These are phyloP conservation scores for Verticillium alfalfae DNA, from an alignment of 2,329 filamentous ascomycete genomes.

Conservation along the genomic window DNA sequence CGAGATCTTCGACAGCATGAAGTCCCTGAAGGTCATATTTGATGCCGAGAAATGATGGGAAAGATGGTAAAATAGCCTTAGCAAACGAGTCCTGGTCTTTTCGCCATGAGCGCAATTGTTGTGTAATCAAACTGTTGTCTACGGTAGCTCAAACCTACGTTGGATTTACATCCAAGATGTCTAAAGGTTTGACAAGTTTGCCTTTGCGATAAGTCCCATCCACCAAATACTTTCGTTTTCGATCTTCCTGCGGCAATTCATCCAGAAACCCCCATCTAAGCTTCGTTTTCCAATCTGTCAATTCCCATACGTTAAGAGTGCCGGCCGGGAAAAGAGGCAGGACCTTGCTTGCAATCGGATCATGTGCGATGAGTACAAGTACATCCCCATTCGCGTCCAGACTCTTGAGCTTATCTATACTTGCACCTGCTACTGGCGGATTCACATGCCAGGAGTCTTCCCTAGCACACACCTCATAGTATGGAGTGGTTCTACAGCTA, in stretches of 20 bases:
- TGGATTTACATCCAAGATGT: not conserved
- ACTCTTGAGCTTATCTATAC: constrained; percentile 3
- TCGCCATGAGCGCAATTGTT: not conserved
- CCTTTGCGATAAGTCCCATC: constrained; percentile 4
- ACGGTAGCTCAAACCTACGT: not conserved
- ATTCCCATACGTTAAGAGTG: constrained; percentile 2
- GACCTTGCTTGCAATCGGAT: constrained; percentile 6
- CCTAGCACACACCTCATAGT: constrained; percentile 3
- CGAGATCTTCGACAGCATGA: constrained; percentile 66
- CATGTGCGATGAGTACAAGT: constrained; percentile 12
- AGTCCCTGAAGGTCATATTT: constrained; percentile 70
- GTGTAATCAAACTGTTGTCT: not conserved
- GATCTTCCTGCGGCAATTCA: constrained; percentile 1
- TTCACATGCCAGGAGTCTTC: constrained; percentile 12
- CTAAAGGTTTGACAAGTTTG: constrained; percentile 2
- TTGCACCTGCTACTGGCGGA: constrained; percentile 5
- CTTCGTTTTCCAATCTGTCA: constrained; percentile 1
- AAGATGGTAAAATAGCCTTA: too few relatives aligned
- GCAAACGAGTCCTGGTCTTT: too few relatives aligned
- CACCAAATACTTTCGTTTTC: constrained; percentile 1
- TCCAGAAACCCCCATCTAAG: constrained; percentile 3
- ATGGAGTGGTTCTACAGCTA: not conserved
- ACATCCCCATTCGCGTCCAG: constrained; percentile 10
- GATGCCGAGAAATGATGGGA: not conserved
- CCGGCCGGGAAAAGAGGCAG: constrained; percentile 1